Base-by-base conservation (phyloP, 345 rosid species). In the Bruguiera gymnorhiza region DNA sequence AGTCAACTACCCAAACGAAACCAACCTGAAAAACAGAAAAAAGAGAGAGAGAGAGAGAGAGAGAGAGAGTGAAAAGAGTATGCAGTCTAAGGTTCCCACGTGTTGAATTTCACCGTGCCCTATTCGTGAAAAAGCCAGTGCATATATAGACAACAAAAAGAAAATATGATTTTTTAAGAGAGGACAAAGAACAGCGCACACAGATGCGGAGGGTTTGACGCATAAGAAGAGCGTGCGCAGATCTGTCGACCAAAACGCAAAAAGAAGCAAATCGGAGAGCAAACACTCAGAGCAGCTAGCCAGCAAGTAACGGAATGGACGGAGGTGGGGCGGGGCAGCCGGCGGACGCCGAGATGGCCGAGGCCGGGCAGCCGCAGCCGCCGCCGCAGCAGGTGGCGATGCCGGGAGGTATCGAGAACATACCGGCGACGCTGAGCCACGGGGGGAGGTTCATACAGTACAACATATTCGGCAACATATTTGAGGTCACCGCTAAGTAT, bases 381-480 rank as follows among this genome's bases (percentile, higher is more conserved):
- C 66, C 20, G 19, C 80, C 32, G 3, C 83, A 74, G 0, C 83
- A 63, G 43, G 72, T 16, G 7, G 78, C 77, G 6, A 64, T 74
- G 11, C 48, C 74, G 20, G 54, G 72, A 62, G 87, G 88, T 70
- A 70, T 87, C 80, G 98, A 96, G 77, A 92, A 73, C 71, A 89
- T 92, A 32, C 98, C 94, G 66, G 96, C 97, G 21, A 83, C 86
- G 60, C 80, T 92, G 31, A 92, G 94, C 88, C 95, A 96, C 70
- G 98, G 97, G 1, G 99, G 98, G 15, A 79, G 86, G 74, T 96
- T 96, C 77, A 92, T 96, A n/a, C 98, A 90, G 76, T 96, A 96
- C 69, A 90, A 96, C 75, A 96, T 96, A 13, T 90, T 90, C 70
- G 99, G 99, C 13, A 92, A 96, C 83, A 86, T 96, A 62, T 96